Conservation (phyloP, 2,329 filamentous ascomycete genomes). For the Ceratocystiopsis minuta region DNA sequence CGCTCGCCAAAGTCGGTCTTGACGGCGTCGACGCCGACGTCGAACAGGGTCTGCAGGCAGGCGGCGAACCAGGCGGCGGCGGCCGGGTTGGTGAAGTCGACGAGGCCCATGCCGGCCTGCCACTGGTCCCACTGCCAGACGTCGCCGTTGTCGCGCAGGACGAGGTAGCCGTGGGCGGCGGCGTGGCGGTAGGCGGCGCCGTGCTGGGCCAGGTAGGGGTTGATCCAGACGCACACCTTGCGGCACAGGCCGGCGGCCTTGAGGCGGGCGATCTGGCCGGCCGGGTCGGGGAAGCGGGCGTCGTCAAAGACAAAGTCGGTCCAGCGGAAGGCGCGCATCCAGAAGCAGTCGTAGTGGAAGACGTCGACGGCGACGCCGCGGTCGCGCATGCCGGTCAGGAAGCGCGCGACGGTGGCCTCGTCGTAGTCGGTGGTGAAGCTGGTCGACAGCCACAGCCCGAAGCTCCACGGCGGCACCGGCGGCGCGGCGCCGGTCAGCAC, state of each 20-base stretch:
- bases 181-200: constrained; percentile 48
- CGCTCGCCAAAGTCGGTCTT: constrained; percentile 65
- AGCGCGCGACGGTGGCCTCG: constrained; percentile 47
- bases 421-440: constrained; percentile 60
- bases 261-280: constrained; percentile 42
- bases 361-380: constrained; percentile 49
- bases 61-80: constrained; percentile 46
- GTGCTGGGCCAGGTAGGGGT: constrained; percentile 55
- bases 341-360: constrained; percentile 65
- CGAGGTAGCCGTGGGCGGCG: constrained; percentile 46
- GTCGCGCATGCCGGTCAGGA: constrained; percentile 50
- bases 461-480: constrained; percentile 55
- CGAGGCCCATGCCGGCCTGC: constrained; percentile 59
- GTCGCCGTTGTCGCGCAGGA: constrained; percentile 50
- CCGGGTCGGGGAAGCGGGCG: constrained; percentile 50
- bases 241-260: constrained; percentile 42
- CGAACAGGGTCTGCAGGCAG: constrained; percentile 45
- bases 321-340: constrained; percentile 60
- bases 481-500: constrained; percentile 47
- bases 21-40: constrained; percentile 51
- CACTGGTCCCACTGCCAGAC: constrained; percentile 63
- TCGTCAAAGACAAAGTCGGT: constrained; percentile 56
- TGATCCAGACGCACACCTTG: constrained; percentile 61
- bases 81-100: constrained; percentile 57
- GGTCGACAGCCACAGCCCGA: constrained; percentile 59